These are phyloP conservation scores for Lachnellula occidentalis DNA, from an alignment of 2,329 filamentous ascomycete genomes.

Conservation along the genomic window DNA sequence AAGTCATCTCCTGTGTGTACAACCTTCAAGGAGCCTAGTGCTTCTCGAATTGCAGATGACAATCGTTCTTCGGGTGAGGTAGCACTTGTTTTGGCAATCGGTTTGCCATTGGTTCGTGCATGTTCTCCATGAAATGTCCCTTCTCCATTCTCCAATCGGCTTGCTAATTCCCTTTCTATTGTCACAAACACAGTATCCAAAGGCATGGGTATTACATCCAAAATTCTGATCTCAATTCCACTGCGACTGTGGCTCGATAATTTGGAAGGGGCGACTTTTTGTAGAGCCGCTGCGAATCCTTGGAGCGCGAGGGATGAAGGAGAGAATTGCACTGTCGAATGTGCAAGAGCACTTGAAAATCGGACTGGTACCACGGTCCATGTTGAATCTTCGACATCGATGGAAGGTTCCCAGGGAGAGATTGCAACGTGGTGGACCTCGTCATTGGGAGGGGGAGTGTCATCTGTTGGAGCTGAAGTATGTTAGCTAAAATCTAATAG, in stretches of 20 bases:
- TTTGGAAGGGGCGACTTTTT: constrained; percentile 70
- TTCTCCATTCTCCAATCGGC: constrained; percentile 76
- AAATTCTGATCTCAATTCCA: constrained; percentile 75
- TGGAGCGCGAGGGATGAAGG: constrained; percentile 69
- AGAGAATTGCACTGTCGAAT: constrained; percentile 76
- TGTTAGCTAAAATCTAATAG: constrained; percentile 9
- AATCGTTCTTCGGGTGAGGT: constrained; percentile 51
- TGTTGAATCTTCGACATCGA: constrained; percentile 52
- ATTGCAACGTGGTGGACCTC: constrained; percentile 62
- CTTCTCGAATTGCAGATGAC: constrained; percentile 64
- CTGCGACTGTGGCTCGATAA: constrained; percentile 66
- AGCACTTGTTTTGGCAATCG: constrained; percentile 29
- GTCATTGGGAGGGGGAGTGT: constrained; percentile 26
- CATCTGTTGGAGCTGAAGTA: constrained; percentile 18
- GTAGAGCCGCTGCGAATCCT: constrained; percentile 68
- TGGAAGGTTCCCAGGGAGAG: constrained; percentile 63
- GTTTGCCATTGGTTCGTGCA: constrained; percentile 38
- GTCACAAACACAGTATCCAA: constrained; percentile 84
- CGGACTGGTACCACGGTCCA: constrained; percentile 85
- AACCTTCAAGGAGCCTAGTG: constrained; percentile 65
- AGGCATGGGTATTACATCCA: constrained; percentile 73
- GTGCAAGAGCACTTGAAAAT: constrained; percentile 57
- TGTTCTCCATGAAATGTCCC: constrained; percentile 71
- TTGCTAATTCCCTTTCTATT: constrained; percentile 73
- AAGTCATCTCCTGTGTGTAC: constrained; percentile 81